These are phyloP conservation scores for Lunasporangiospora selenospora DNA, from an alignment of 192 early-diverging fungal species.

Conservation along the genomic window DNA sequence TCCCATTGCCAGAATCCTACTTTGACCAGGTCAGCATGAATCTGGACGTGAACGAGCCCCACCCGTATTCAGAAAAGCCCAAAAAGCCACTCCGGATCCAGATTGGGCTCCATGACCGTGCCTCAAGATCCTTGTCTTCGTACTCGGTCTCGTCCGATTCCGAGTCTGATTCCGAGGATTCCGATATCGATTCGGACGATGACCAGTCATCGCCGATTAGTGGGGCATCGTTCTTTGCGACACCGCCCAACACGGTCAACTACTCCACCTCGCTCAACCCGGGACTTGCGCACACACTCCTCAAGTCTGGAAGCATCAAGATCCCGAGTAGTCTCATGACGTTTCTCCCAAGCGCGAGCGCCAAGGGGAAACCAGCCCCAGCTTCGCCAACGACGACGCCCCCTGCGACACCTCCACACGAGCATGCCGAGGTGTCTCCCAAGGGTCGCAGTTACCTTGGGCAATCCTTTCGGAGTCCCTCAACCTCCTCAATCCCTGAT, in stretches of 20 bases:
- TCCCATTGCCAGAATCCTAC: slow-evolving; percentile 16
- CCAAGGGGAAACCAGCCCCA: not conserved
- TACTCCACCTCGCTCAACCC: not conserved
- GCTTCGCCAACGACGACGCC: slow-evolving; percentile 1
- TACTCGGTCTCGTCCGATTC: slow-evolving; percentile 18
- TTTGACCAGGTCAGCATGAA: slow-evolving; percentile 19
- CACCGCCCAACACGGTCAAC: not conserved
- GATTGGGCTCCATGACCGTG: not conserved
- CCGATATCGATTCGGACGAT: slow-evolving; percentile 5
- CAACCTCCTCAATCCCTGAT: not conserved
- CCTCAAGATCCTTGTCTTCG: slow-evolving; percentile 10
- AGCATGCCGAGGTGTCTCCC: not conserved
- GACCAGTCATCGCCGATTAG: slow-evolving; percentile 28
- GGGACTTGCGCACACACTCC: not conserved
- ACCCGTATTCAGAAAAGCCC: not conserved
- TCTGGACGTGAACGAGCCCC: slow-evolving; percentile 11
- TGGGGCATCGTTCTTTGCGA: slow-evolving; percentile 31
- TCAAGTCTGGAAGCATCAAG: slow-evolving; percentile 20
- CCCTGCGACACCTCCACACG: slow-evolving; percentile 8
- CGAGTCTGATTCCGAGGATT: not conserved
- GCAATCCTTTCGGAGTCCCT: not conserved
- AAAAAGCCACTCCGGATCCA: not conserved
- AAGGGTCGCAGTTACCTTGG: not conserved
- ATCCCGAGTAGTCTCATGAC: slow-evolving; percentile 28
- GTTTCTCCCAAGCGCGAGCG: slow-evolving; percentile 9